These are phyloP conservation scores for Ophiostoma angusticollis DNA, from an alignment of 2,329 filamentous ascomycete genomes.

Conservation along the genomic window DNA sequence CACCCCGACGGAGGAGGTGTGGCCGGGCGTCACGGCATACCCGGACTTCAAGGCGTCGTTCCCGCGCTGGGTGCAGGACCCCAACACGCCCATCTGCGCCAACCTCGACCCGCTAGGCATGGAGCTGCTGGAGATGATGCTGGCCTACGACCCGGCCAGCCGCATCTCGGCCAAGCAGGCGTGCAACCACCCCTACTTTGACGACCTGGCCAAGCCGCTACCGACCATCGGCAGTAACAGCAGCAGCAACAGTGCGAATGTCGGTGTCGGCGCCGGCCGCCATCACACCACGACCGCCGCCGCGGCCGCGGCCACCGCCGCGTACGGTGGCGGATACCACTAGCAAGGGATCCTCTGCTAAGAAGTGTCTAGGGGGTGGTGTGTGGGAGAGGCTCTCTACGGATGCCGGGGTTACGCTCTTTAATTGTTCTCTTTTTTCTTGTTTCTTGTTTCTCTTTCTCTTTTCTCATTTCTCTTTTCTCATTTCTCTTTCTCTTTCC, in stretches of 20 bases:
- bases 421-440: constrained; percentile 1
- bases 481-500: neutral
- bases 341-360: constrained; percentile 14
- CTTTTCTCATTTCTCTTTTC: neutral
- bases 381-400: no score
- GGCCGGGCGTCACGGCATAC: constrained; percentile 79
- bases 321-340: constrained; percentile 21
- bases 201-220: constrained; percentile 21
- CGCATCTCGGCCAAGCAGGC: constrained; percentile 80
- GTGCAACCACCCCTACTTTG: constrained; percentile 72
- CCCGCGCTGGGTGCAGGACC: constrained; percentile 70
- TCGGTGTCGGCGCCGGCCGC: neutral
- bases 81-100: constrained; percentile 48
- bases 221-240: no score
- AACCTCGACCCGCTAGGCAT: constrained; percentile 57
- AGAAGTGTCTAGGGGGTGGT: no score
- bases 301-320: constrained; percentile 1
- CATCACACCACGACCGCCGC: constrained; percentile 3
- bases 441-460: neutral
- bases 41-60: constrained; percentile 83
- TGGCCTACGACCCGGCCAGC: constrained; percentile 72
- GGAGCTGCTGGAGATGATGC: constrained; percentile 53
- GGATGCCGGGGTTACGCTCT: no score
- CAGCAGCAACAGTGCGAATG: no score
- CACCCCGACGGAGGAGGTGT: constrained; percentile 64